Percentiles rank a stretch among this genome's conserved stretches.
These are phyloP conservation scores for Platanthera guangdongensis DNA, from an alignment of 106 monocot genomes.

Conservation along the genomic window DNA sequence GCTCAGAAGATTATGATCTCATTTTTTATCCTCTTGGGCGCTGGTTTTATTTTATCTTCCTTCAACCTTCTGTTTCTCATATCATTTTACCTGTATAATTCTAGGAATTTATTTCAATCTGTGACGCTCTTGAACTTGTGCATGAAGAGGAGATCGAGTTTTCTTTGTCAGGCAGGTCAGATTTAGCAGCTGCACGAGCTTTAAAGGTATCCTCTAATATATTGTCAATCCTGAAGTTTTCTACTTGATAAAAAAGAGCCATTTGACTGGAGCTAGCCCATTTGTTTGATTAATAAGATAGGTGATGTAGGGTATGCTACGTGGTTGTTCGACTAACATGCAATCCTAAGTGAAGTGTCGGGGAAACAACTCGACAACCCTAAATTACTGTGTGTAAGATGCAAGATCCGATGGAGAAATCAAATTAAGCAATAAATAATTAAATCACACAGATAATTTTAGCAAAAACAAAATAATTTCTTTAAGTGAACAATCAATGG, in stretches of 20 bases:
- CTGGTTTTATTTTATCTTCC: background rate
- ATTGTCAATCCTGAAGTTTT: background rate
- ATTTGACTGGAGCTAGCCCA: background rate
- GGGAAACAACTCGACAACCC: no score
- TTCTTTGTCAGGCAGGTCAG: constrained; percentile 17
- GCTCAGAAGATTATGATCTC: background rate
- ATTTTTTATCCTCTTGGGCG: background rate
- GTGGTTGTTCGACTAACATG: background rate
- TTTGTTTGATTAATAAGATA: background rate
- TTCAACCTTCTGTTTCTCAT: background rate
- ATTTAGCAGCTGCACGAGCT: constrained; percentile 50
- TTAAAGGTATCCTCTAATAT: constrained; percentile 52
- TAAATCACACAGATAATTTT: no score
- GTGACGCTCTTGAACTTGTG: constrained; percentile 89
- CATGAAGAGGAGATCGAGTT: constrained; percentile 74
- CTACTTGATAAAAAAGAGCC: background rate
- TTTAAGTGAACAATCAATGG: no score
- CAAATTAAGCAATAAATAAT: no score
- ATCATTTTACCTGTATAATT: background rate
- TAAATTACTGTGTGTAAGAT: no score
- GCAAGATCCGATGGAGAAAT: no score
- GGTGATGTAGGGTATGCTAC: no score
- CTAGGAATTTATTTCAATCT: constrained; percentile 89
- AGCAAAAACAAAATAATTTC: no score
- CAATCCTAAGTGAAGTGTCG: no score